Base-by-base conservation (phyloP, 805 yeast species). In the Kurtzmaniella fragi region DNA sequence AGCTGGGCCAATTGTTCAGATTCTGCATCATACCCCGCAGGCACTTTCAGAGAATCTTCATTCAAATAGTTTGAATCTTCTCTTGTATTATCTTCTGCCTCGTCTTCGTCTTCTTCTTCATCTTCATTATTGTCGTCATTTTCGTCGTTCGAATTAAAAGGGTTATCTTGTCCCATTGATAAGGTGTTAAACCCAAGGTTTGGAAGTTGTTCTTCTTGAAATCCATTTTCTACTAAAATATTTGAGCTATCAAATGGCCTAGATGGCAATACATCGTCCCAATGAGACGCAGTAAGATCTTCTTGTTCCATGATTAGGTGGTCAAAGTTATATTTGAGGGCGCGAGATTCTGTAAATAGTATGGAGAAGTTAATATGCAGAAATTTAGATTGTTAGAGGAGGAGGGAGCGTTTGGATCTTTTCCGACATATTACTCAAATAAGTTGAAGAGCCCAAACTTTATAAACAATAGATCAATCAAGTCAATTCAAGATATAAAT, bases 201-300 rank as follows among this genome's bases (percentile, higher is more conserved):
- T 36, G 28, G 41, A 39, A 10, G 43, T 4, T 46, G 43, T n/a
- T 33, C 36, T 7, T 36, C 39, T 14, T 36, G 39, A 20, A 36
- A 36, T 13, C 39, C 39, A 30, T 36, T 36, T 28, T 36, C 39
- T 9, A 36, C 5, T 7, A 33, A 16, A 12, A 34, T 11, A n/a
- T 17, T 32, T 15, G 13, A 14, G 20, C 41, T 42, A 5, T 31
- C 37, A 39, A 39, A 45, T 2, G 46, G 31, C 17, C 30, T 20
- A 11, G 17, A n/a, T 8, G 34, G 17, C 17, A 29, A 40, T 3
- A 70, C 75, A 47, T 79, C 85, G 41, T 73, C 84, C 86, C 85
- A 80, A 42, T 71, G 76, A 1, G 80, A 73, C 4, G 77, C 74
- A 8, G 75, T 70, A 23, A 77, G 61, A 39, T 72, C 77, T 20